Base-by-base conservation (phyloP, 768 basidiomycete species). In the Thelephora ganbajun region DNA sequence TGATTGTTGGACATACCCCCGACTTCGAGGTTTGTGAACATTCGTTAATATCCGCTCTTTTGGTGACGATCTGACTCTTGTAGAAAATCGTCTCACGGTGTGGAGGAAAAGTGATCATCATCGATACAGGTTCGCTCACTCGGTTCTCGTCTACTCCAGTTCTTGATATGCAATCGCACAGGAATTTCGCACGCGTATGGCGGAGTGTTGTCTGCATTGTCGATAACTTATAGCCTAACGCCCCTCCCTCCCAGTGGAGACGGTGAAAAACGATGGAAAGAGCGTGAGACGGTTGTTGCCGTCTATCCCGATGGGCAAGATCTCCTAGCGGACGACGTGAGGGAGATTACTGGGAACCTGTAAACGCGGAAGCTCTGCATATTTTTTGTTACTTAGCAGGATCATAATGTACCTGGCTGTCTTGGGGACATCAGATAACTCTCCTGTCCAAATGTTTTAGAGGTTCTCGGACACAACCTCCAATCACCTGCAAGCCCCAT, bases 1-100 rank as follows among this genome's bases (percentile, higher is more conserved):
- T 93, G 79, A 76, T 99, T 41, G 92, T 96, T 90, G 94, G 94
- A 0, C 96, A 98, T 62, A 98, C 96, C 0, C 94, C 96, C 1
- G 73, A 93, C 60, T 90, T 96, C 55, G 70, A 71, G 51, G 83
- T 79, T 52, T 22, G 69, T 59, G 4, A 1, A 16, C 51, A 37
- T 50, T 19, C 20, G n/a, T 46, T 33, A 39, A 16, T 39, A 30
- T 45, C 22, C 44, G 35, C 3, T 16, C 16, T n/a, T 35, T 6
- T 13, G 20, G 20, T 36, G 37, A 33, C 23, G 33, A 14, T 19
- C n/a, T 35, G 11, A 22, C 35, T 50, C 37, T 35, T 36, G 11
- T 51, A 88, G 73, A 77, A 76, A 53, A 93, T 97, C 43, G 79
- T 85, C 3, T 77, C 85, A 5, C 70, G 92, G 49, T 99, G 96